phyloP scores from a whole-genome alignment of 805 yeast species.

The Myxozyma nipponensis region DNA sequence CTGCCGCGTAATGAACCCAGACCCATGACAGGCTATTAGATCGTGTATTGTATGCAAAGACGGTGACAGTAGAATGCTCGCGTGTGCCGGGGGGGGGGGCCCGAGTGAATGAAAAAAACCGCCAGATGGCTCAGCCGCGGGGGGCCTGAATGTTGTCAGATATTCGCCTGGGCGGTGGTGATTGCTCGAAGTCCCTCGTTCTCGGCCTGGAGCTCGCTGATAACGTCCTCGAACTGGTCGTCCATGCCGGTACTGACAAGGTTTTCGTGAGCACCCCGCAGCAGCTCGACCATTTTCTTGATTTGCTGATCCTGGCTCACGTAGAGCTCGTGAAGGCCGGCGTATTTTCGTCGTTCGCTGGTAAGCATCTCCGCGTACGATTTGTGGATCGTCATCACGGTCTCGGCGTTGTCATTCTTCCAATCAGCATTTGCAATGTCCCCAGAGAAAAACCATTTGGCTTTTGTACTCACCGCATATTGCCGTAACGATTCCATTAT shows the following conservation, averaged over 20 bases:
- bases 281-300: constrained; percentile 7
- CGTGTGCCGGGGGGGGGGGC: too few relatives aligned
- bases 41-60: too few relatives aligned
- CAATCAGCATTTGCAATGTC: neutral
- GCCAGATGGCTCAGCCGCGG: too few relatives aligned
- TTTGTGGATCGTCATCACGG: constrained; percentile 12
- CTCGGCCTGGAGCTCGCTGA: constrained; percentile 15
- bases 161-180: too few relatives aligned
- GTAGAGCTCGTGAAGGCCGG: constrained; percentile 5
- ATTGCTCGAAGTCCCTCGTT: constrained; percentile 16
- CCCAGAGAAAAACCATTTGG: neutral
- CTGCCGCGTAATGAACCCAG: too few relatives aligned
- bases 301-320: constrained; percentile 14
- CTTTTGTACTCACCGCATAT: constrained; percentile 10
- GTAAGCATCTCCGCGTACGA: constrained; percentile 9
- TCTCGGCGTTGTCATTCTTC: constrained; percentile 7
- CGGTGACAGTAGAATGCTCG: too few relatives aligned
- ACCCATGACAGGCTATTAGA: too few relatives aligned
- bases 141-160: too few relatives aligned
- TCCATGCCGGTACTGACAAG: neutral
- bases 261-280: constrained; percentile 8
- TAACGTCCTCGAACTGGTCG: neutral
- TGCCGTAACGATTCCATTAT: constrained; percentile 21
- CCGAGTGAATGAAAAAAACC: too few relatives aligned
- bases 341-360: constrained; percentile 14